These are phyloP conservation scores for Lactarius trivialis DNA, from an alignment of 768 basidiomycete genomes.

Conservation along the genomic window DNA sequence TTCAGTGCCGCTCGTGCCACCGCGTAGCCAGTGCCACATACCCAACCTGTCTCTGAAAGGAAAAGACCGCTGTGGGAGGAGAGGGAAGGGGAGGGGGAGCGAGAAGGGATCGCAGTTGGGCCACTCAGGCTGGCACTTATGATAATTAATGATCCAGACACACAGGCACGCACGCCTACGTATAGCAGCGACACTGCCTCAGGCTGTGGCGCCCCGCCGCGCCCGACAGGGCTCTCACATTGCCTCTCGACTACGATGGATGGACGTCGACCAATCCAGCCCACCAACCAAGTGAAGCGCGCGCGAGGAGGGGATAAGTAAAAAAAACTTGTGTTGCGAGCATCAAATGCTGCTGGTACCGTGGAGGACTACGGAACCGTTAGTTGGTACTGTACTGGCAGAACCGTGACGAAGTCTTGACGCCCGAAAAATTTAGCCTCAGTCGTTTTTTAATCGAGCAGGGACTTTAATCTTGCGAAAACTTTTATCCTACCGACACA, in stretches of 20 bases:
- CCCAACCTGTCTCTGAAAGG: not conserved
- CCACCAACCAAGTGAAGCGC: not conserved
- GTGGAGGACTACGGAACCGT: no score
- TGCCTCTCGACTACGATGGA: not conserved
- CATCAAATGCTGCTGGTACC: no score
- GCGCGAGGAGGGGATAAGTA: not conserved
- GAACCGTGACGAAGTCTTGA: no score
- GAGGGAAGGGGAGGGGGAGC: not conserved
- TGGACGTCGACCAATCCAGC: not conserved
- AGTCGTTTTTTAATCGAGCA: no score
- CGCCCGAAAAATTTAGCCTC: no score
- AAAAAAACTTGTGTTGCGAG: no score
- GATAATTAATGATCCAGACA: not conserved
- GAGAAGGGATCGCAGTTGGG: not conserved
- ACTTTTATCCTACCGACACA: not conserved
- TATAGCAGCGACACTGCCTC: no score
- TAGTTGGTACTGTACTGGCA: no score
- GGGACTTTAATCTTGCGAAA: not conserved
- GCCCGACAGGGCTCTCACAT: no score
- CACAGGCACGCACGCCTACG: not conserved
- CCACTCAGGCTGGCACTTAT: no score
- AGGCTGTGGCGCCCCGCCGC: no score
- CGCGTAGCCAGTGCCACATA: not conserved
- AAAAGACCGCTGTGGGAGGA: not conserved
- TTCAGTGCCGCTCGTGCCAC: not conserved